Conservation (phyloP, 805 yeast genomes). For the Candida krabiensis region DNA sequence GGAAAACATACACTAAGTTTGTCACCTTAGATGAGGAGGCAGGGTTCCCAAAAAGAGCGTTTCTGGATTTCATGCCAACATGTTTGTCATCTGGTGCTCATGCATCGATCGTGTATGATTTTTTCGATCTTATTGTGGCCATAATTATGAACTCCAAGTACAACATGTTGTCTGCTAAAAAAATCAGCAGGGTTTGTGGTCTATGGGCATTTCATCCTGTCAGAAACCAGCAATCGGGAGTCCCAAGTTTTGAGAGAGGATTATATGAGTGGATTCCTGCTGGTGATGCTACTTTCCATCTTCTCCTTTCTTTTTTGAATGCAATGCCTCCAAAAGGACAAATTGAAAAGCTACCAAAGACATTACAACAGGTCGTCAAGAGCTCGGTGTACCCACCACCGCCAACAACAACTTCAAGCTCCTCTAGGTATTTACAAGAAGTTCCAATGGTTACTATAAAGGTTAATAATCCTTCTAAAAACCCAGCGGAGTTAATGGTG, state of each 20-base stretch:
- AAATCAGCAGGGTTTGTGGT: slow-evolving; percentile 78
- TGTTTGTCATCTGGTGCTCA: slow-evolving; percentile 83
- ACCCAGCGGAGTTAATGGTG: slow-evolving; percentile 59
- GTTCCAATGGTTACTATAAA: slow-evolving; percentile 37
- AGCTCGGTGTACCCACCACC: slow-evolving; percentile 78
- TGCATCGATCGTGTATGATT: slow-evolving; percentile 86
- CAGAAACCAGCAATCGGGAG: slow-evolving; percentile 36
- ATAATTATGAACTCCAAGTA: slow-evolving; percentile 76
- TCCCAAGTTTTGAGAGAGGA: slow-evolving; percentile 61
- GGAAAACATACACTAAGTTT: slow-evolving; percentile 79
- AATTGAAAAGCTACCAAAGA: slow-evolving; percentile 56
- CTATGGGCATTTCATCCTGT: slow-evolving; percentile 74
- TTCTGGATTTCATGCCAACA: slow-evolving; percentile 79
- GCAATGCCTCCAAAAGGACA: slow-evolving; percentile 70
- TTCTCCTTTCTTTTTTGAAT: slow-evolving; percentile 71
- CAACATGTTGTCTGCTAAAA: slow-evolving; percentile 77
- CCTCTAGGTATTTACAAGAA: slow-evolving; percentile 29
- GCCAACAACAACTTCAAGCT: slow-evolving; percentile 29
- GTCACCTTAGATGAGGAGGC: slow-evolving; percentile 62
- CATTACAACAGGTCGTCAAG: slow-evolving; percentile 63
- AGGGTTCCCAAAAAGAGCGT: slow-evolving; percentile 69
- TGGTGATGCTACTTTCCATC: slow-evolving; percentile 82
- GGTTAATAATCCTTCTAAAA: slow-evolving; percentile 43
- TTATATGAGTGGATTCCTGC: slow-evolving; percentile 75
- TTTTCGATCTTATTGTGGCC: slow-evolving; percentile 75